Base-by-base conservation (phyloP, 2,329 filamentous ascomycete genomes). In the Paecilomyces niveus region DNA sequence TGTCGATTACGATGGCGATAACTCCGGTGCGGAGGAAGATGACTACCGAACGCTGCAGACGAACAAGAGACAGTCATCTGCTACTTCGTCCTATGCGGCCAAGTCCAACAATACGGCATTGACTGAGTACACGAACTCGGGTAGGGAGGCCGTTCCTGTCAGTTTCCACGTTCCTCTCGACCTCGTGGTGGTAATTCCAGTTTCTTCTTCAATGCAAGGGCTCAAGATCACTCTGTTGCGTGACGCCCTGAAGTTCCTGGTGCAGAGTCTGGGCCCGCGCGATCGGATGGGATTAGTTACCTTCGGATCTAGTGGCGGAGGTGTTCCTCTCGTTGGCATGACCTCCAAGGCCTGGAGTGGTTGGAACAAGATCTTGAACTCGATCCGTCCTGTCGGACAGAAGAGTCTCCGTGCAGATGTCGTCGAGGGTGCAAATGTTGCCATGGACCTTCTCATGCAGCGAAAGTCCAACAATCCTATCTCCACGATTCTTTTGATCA, bases 201-300 rank as follows among this genome's bases (percentile, higher is more conserved):
- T 99, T 5, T 97, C 94, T 0, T 96, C 93, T 0, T 97, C 94
- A 0, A 99, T 97, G 93, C 94, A 97, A 74, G 94, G 94, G n/a
- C 85, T 99, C 61, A 99, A 99, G 78, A 97, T 97, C 70, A 96
- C 93, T 61, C 81, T 99, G 1, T 85, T 99, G 13, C 87, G 92
- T 50, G 94, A 99, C 74, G 89, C 93, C 0, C 81, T 99, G 35
- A 90, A 89, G 59, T 99, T 97, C 72, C 87, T 99, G 74, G 90
- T 99, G 1, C 84, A 88, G 65, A 93, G 86, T 54, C 85, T 99
- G 0, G 94, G 94, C 32, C 92, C 97, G 65, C 85, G 92, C 57
- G 94, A 99, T 72, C 89, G 94, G 52, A 96, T 99, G 93, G 94
- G 94, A 5, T 77, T 99, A 51, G 94, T 99, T 22, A 97, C 94